Base-by-base conservation (phyloP, 148 eudicot species). In the Diospyros kaki region DNA sequence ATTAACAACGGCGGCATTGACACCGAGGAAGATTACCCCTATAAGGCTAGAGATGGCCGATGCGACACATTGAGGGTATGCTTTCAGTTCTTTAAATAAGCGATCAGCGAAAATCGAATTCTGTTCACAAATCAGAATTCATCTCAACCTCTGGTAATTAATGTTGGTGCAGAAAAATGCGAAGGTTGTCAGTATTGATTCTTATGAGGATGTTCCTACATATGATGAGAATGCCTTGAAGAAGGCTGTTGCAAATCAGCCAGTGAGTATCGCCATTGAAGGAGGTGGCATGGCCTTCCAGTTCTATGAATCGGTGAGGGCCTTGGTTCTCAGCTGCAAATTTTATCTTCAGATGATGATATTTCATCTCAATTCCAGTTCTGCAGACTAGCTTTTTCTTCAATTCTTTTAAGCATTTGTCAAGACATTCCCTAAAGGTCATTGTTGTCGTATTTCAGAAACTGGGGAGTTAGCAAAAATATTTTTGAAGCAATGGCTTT, bases 1-100 rank as follows among this genome's bases (percentile, higher is more conserved):
- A 87, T 91, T 1, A 87, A 89, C 5, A 93, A 93, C 79, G 98
- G 98, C 8, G 98, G 98, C 1, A 93, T 93, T 72, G 98, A 93
- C 60, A 78, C 85, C 3, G 98, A 93, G 1, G 88, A 83, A 1
- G 98, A 93, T 78, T 93, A 93, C 64, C 98, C 98, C 1, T 93
- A 93, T 78, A 84, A 40, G 3, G 96, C 80, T 50, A 68, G 79
- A 12, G 91, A 93, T 84, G 91, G 86, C 5, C 72, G 18, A 40
- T 93, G 98, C 56, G 98, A 93, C 72, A 72, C 64, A 3, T 73
- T 81, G 78, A 83, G 91, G 92, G 98, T 93, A 42, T 51, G 80
- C 69, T 68, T 52, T 42, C 2, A 46, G 4, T 68, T 46, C 56
- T 68, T 65, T 12, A 65, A 65, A 44, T 66, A 4, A 4, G 15